Evolutionary conservation across 1,284 basidiomycete species (phyloP), one percentile per base, ranked within the genome.

Genomic region (Inonotus hispidus): DNA sequence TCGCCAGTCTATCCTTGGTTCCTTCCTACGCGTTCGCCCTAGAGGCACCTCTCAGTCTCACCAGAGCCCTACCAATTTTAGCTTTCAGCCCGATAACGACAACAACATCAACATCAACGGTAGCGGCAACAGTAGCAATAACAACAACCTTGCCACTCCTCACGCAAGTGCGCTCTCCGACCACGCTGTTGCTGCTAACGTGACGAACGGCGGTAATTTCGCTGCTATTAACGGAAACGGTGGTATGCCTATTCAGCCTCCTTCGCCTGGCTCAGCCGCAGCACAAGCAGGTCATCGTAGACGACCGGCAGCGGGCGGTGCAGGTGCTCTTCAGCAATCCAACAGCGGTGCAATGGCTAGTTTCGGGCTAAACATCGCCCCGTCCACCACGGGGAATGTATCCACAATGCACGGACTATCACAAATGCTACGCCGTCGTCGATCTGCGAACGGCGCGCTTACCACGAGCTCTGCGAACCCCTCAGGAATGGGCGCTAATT

Each of bases 21-120:
- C 71, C 56, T 74, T 76, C 63, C 69, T 76, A 50, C 73, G 75
- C 50, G 70, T 71, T 21, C 68, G 75, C 63, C 75, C 74, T 50
- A 71, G 74, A 62, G 74, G 74, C 68, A 68, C 70, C 38, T 76
- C 74, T 25, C 74, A 75, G 63, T 75, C 74, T 41, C 74, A 75
- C 66, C 59, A 60, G 59, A 21, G 13, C 25, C 54, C 63, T n/a
- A 16, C 11, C n/a, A n/a, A 16, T n/a, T 56, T 45, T 8, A 38
- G n/a, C 45, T 35, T 61, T 38, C 63, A 60, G 16, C 54, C 57
- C 41, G 59, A 58, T 38, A 37, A 54, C 53, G 50, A 56, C 55
- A 43, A 43, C 41, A 21, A 4, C 19, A 43, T 47, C 55, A 43
- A 43, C 41, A 21, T 1, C 19, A 43, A 21, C 41, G 41, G 6